A percentile compares a stretch with the other conserved stretches of the same genome.
Conservation (phyloP, 2,329 filamentous ascomycete genomes). For the Aspergillus aculeatus region DNA sequence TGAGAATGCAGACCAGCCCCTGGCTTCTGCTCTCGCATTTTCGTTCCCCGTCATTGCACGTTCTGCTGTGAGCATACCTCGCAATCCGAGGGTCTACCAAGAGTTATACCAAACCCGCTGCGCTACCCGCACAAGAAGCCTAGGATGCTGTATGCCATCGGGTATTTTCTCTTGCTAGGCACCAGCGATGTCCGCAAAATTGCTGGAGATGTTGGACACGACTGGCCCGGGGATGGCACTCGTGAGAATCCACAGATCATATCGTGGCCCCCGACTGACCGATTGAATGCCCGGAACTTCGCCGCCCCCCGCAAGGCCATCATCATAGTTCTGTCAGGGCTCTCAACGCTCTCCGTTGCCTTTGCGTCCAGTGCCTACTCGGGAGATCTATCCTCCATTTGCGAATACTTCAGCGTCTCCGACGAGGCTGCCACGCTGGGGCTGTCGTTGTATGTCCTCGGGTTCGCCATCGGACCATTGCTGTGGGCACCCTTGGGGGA, state of each 20-base stretch:
- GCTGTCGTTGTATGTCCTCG: slow-evolving; percentile 39
- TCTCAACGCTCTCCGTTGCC: slow-evolving; percentile 29
- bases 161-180: too few relatives aligned
- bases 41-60: too few relatives aligned
- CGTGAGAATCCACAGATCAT: slow-evolving; percentile 34
- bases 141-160: too few relatives aligned
- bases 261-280: slow-evolving; percentile 30
- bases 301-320: slow-evolving; percentile 27
- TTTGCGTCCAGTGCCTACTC: slow-evolving; percentile 33
- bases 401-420: slow-evolving; percentile 27
- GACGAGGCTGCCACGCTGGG: slow-evolving; percentile 32
- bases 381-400: slow-evolving; percentile 24
- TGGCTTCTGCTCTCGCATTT: too few relatives aligned
- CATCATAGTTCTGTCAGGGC: slow-evolving; percentile 24
- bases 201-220: background rate
- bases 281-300: slow-evolving; percentile 31
- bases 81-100: too few relatives aligned
- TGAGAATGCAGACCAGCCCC: too few relatives aligned
- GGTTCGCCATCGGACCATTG: slow-evolving; percentile 38
- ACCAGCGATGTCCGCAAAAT: too few relatives aligned
- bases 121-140: too few relatives aligned
- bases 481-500: slow-evolving; percentile 29
- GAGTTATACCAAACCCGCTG: too few relatives aligned
- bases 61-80: too few relatives aligned
- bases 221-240: slow-evolving; percentile 35